phyloP scores from a whole-genome alignment of 2,329 filamentous ascomycete species.

The Diaporthe sp. region DNA sequence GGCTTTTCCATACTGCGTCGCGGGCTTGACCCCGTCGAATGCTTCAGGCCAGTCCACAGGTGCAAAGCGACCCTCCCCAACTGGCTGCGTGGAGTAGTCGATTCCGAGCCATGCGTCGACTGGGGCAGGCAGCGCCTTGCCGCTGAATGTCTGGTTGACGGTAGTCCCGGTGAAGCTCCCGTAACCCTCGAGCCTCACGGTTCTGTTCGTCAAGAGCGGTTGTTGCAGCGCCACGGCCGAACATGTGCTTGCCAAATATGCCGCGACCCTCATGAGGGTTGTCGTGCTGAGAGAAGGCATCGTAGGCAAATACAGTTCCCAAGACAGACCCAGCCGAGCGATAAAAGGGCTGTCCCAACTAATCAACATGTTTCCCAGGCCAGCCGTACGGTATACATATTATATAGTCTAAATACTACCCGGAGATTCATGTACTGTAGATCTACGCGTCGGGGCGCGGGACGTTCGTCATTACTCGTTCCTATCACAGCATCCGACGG shows the following conservation, averaged over 20 bases:
- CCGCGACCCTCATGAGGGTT: constrained; percentile 4
- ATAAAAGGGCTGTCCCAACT: neutral
- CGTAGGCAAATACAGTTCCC: neutral
- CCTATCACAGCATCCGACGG: constrained; percentile 30
- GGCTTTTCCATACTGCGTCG: constrained; percentile 54
- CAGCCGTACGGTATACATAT: neutral
- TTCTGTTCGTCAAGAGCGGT: constrained; percentile 6
- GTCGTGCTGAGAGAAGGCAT: constrained; percentile 2
- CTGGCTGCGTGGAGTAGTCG: constrained; percentile 58
- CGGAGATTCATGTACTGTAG: neutral
- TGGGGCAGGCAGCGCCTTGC: constrained; percentile 46
- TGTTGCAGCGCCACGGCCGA: constrained; percentile 8
- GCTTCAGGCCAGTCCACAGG: constrained; percentile 54
- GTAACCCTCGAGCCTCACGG: constrained; percentile 46
- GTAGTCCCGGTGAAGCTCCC: constrained; percentile 55
- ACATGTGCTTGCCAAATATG: constrained; percentile 15
- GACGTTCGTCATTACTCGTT: constrained; percentile 23
- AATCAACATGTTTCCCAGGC: neutral
- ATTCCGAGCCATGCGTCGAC: constrained; percentile 63
- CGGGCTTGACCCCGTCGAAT: constrained; percentile 55
- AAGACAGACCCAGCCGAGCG: constrained; percentile 9
- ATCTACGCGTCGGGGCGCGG: constrained; percentile 4
- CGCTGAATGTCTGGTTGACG: constrained; percentile 51
- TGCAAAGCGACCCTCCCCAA: constrained; percentile 55
- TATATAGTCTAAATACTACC: neutral